Evolutionary conservation across 768 basidiomycete species (phyloP).

Genomic region (Trametes cinnabarina): DNA sequence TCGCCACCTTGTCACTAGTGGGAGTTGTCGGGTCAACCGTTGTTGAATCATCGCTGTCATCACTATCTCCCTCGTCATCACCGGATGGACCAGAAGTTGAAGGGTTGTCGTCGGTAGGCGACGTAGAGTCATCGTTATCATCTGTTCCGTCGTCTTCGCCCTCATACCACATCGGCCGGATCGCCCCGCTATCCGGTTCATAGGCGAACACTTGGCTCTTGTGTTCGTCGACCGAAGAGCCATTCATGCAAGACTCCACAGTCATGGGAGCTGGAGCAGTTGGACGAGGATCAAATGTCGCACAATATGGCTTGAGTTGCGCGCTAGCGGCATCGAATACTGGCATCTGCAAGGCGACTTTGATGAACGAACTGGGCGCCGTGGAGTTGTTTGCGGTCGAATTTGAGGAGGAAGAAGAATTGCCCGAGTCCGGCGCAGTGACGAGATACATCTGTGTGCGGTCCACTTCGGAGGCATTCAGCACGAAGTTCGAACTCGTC

Average conservation of each 20-base stretch:
- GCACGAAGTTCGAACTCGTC: slow-evolving; percentile 23
- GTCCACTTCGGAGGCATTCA: slow-evolving; percentile 31
- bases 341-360: slow-evolving; percentile 44
- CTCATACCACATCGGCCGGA: slow-evolving; percentile 53
- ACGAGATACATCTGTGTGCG: slow-evolving; percentile 32
- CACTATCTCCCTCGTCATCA: not conserved
- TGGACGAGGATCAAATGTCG: slow-evolving; percentile 59
- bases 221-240: slow-evolving; percentile 26
- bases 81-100: slow-evolving; percentile 9
- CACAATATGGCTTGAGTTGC: slow-evolving; percentile 47
- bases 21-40: slow-evolving; percentile 22
- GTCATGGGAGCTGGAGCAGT: slow-evolving; percentile 47
- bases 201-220: slow-evolving; percentile 62
- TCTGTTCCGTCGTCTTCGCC: slow-evolving; percentile 28
- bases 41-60: slow-evolving; percentile 10
- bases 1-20: slow-evolving; percentile 15
- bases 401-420: not conserved
- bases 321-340: slow-evolving; percentile 41
- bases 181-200: slow-evolving; percentile 42
- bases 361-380: slow-evolving; percentile 9
- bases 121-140: slow-evolving; percentile 17
- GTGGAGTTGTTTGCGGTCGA: slow-evolving; percentile 24
- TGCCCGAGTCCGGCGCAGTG: not conserved
- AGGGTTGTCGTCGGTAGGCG: not conserved
- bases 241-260: slow-evolving; percentile 42